These are phyloP conservation scores for Pyrenophora tritici-repentis DNA, from an alignment of 2,329 filamentous ascomycete species.

Conservation along the genomic window DNA sequence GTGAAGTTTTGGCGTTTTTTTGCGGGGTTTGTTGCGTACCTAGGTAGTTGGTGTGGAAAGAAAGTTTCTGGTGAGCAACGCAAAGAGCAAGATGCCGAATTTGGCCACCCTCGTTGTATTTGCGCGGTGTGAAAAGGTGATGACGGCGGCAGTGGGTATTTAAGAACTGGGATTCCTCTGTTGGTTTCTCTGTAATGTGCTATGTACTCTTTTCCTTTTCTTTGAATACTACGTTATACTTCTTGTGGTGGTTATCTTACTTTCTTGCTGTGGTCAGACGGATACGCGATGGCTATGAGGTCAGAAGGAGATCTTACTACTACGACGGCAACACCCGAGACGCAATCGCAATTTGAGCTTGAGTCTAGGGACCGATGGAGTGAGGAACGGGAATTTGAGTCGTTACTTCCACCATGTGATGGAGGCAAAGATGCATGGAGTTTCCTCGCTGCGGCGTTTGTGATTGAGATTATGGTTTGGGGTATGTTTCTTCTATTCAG, in stretches of 20 bases:
- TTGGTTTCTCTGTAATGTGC: background rate
- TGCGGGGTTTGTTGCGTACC: no score
- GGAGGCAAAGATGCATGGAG: conserved; percentile 58
- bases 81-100: no score
- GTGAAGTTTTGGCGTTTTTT: no score
- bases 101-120: background rate
- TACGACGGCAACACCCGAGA: background rate
- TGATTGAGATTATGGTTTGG: conserved; percentile 60
- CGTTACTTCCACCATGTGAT: conserved; percentile 53
- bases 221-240: no score
- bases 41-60: no score
- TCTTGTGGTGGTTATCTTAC: no score
- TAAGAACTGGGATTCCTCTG: background rate
- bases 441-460: conserved; percentile 55
- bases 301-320: conserved; percentile 1
- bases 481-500: conserved; percentile 16
- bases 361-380: conserved; percentile 9
- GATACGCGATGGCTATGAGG: background rate
- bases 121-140: background rate
- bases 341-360: conserved; percentile 6
- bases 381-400: conserved; percentile 11
- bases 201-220: no score
- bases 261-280: no score
- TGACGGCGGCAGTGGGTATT: background rate
- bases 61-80: no score